Evolutionary conservation across 176 grass and related monocot genomes (phyloP).

Genomic region (Bonia amplexicaulis): DNA sequence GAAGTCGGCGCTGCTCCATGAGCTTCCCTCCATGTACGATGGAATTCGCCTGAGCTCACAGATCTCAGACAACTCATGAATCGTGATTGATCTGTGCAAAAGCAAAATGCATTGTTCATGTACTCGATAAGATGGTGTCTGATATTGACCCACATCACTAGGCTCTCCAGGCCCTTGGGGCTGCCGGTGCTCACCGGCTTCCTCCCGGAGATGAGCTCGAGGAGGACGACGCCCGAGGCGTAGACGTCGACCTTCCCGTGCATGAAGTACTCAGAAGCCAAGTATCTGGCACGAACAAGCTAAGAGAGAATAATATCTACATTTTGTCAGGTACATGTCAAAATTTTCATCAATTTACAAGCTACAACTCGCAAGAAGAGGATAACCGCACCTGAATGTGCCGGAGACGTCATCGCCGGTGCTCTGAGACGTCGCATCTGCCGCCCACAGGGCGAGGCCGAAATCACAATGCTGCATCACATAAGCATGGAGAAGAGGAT

Average conservation of each 20-base stretch:
- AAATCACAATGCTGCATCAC: slow-evolving; percentile 71
- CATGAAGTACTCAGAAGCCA: no score
- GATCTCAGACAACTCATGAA: neutral
- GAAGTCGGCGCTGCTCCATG: slow-evolving; percentile 54
- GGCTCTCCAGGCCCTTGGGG: slow-evolving; percentile 66
- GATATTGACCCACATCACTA: slow-evolving; percentile 80
- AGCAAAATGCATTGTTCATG: neutral
- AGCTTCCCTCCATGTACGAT: slow-evolving; percentile 51
- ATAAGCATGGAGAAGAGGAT: neutral
- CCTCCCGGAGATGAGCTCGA: slow-evolving; percentile 88
- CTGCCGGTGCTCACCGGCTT: slow-evolving; percentile 65
- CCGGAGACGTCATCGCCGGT: slow-evolving; percentile 68
- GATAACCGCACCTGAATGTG: slow-evolving; percentile 58
- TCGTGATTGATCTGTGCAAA: no score
- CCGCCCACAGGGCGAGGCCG: slow-evolving; percentile 72
- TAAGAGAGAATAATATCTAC: neutral
- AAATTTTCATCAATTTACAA: neutral
- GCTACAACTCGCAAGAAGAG: neutral
- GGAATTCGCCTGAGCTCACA: slow-evolving; percentile 41
- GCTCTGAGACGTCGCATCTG: slow-evolving; percentile 30
- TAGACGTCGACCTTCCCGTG: slow-evolving; percentile 92
- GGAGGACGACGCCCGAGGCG: slow-evolving; percentile 84
- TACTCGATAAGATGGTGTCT: slow-evolving; percentile 1
- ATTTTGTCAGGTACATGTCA: neutral
- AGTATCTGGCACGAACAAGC: slow-evolving; percentile 53